Percentiles rank a stretch among this genome's conserved stretches.
phyloP scores from a whole-genome alignment of 768 basidiomycete genomes.

The Tylopilus sp. region DNA sequence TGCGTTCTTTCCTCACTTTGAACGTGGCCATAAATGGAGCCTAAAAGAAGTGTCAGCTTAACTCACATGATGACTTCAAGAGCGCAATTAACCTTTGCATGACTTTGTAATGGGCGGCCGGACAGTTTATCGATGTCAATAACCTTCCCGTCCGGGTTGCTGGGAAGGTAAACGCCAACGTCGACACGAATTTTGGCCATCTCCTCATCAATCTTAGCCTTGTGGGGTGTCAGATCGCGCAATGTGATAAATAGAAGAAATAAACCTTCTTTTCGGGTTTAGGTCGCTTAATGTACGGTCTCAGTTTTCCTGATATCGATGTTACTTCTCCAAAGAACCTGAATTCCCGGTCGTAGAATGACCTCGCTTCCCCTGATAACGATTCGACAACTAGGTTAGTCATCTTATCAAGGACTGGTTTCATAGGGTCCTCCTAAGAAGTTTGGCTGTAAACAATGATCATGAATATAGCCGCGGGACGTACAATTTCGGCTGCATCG shows the following conservation, averaged over 20 bases:
- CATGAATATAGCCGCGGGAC: slow-evolving; percentile 22
- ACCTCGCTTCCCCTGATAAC: slow-evolving; percentile 82
- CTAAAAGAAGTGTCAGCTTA: slow-evolving; percentile 39
- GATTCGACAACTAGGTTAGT: slow-evolving; percentile 75
- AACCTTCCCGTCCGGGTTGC: slow-evolving; percentile 94
- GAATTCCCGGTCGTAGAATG: slow-evolving; percentile 94
- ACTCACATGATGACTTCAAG: background rate
- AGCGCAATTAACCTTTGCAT: slow-evolving; percentile 74
- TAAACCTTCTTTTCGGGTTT: slow-evolving; percentile 94
- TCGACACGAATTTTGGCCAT: slow-evolving; percentile 95
- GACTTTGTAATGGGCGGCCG: slow-evolving; percentile 92
- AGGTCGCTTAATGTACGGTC: slow-evolving; percentile 91
- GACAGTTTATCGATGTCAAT: slow-evolving; percentile 98
- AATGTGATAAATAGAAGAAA: background rate
- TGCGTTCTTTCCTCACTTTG: slow-evolving; percentile 87
- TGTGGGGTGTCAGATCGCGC: background rate
- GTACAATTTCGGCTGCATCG: slow-evolving; percentile 79
- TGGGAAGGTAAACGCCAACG: slow-evolving; percentile 94
- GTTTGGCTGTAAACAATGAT: background rate
- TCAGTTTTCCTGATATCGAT: slow-evolving; percentile 95
- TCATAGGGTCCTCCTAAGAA: slow-evolving; percentile 87
- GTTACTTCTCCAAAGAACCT: slow-evolving; percentile 95
- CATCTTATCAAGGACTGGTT: slow-evolving; percentile 89
- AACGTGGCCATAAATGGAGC: slow-evolving; percentile 99
- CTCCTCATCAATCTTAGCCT: slow-evolving; percentile 99